These are phyloP conservation scores for Cerrena zonata DNA, from an alignment of 1,284 basidiomycete genomes.

Conservation along the genomic window DNA sequence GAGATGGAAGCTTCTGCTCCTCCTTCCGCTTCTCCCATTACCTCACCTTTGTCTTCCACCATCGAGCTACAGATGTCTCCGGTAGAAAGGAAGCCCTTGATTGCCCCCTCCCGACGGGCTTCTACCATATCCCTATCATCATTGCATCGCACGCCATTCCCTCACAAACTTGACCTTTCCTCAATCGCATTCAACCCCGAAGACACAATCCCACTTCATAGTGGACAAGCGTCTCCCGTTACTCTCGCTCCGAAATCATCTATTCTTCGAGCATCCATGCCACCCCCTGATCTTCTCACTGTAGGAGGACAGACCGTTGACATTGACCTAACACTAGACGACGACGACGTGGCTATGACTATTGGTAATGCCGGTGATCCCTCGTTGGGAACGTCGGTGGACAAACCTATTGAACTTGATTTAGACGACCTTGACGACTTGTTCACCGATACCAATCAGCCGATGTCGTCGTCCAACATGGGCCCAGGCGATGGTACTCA, in stretches of 20 bases:
- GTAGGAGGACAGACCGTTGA: constrained; percentile 30
- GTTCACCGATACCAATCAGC: constrained; percentile 18
- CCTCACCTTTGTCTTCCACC: constrained; percentile 27
- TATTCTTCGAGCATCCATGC: constrained; percentile 37
- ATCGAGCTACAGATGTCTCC: constrained; percentile 12
- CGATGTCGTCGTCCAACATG: not conserved
- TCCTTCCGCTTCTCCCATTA: constrained; percentile 13
- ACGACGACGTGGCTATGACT: constrained; percentile 23
- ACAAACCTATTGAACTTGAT: constrained; percentile 76
- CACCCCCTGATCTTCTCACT: constrained; percentile 56
- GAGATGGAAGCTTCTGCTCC: constrained; percentile 15
- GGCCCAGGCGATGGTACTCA: not conserved
- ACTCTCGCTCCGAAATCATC: constrained; percentile 74
- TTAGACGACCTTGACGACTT: constrained; percentile 58
- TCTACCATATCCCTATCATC: constrained; percentile 75
- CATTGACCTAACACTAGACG: constrained; percentile 38
- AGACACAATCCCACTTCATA: constrained; percentile 50
- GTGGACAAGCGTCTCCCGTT: constrained; percentile 66
- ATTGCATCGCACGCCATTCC: constrained; percentile 61
- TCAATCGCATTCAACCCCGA: constrained; percentile 55
- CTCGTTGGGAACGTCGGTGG: constrained; percentile 55
- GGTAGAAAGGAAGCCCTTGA: constrained; percentile 9
- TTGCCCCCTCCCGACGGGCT: constrained; percentile 42
- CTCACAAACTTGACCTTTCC: constrained; percentile 70
- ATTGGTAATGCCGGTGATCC: constrained; percentile 23